Evolutionary conservation across 2,329 filamentous ascomycete genomes (phyloP).

Genomic region (Metarhizium album): DNA sequence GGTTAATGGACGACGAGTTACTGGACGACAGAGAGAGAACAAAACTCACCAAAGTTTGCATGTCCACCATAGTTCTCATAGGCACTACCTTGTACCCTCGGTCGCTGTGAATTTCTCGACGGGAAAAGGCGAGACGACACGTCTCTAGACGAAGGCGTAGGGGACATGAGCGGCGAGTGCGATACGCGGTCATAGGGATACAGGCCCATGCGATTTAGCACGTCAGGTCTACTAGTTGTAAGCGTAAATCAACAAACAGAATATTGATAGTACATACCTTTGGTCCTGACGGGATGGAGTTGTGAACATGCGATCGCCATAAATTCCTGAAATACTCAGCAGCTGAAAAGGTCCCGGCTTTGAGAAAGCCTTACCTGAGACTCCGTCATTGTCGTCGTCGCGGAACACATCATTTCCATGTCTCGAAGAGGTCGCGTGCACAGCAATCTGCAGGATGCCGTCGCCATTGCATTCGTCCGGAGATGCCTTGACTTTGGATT

Average conservation of each 20-base stretch:
- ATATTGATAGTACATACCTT: conserved; percentile 11
- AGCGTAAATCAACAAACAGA: conserved; percentile 1
- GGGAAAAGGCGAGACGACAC: conserved; percentile 15
- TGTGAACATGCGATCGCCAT: conserved; percentile 13
- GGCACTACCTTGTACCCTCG: conserved; percentile 9
- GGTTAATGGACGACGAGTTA: background rate
- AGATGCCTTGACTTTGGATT: conserved; percentile 9
- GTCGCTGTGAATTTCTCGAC: conserved; percentile 13
- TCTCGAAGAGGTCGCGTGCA: conserved; percentile 9
- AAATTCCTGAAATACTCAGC: conserved; percentile 15
- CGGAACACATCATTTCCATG: conserved; percentile 20
- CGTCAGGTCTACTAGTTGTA: conserved; percentile 18
- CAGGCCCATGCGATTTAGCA: conserved; percentile 22
- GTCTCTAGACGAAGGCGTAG: conserved; percentile 21
- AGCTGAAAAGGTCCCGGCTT: background rate
- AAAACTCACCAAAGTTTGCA: conserved; percentile 7
- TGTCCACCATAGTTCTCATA: conserved; percentile 4
- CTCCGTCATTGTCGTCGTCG: conserved; percentile 16
- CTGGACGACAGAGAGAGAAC: background rate
- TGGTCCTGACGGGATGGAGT: conserved; percentile 13
- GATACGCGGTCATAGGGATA: conserved; percentile 26
- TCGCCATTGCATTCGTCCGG: conserved; percentile 5
- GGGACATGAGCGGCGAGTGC: conserved; percentile 28
- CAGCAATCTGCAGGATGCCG: background rate
- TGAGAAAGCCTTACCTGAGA: conserved; percentile 13